A percentile compares a stretch with the other conserved stretches of the same genome.
These are phyloP conservation scores for Microdochium trichocladiopsis DNA, from an alignment of 2,329 filamentous ascomycete species.

Conservation along the genomic window DNA sequence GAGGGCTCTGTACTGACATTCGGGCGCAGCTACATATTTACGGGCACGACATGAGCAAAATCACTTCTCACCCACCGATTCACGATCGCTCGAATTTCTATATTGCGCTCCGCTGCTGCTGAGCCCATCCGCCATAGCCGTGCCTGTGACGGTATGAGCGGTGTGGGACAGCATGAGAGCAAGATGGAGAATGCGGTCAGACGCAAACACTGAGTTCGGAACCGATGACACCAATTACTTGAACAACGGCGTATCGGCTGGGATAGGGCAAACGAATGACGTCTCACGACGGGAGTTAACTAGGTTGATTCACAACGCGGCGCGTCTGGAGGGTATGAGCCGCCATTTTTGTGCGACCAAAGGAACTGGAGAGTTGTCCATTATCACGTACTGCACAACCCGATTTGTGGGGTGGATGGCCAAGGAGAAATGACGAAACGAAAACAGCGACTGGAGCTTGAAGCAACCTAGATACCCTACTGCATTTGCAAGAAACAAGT, in stretches of 20 bases:
- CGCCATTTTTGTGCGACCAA: no score
- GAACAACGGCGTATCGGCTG: background rate
- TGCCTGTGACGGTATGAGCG: background rate
- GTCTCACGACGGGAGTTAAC: background rate
- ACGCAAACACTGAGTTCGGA: background rate
- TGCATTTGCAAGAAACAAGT: no score
- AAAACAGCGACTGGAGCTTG: no score
- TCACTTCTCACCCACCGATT: constrained; percentile 41
- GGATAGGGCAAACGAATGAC: background rate
- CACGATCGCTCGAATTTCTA: constrained; percentile 36
- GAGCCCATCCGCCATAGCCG: background rate
- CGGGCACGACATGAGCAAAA: constrained; percentile 40
- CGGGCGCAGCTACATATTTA: constrained; percentile 26
- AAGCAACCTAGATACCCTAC: no score
- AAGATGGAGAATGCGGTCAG: background rate
- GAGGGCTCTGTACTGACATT: constrained; percentile 1
- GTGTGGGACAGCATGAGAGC: no score
- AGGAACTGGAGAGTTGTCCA: no score
- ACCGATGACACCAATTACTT: background rate
- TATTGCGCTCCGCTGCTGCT: constrained; percentile 36
- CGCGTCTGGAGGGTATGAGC: no score
- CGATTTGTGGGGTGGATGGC: no score
- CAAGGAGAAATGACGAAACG: no score
- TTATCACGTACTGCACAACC: no score
- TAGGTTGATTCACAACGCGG: background rate